Conservation (phyloP, 2,329 filamentous ascomycete genomes). For the Capronia epimyces region DNA sequence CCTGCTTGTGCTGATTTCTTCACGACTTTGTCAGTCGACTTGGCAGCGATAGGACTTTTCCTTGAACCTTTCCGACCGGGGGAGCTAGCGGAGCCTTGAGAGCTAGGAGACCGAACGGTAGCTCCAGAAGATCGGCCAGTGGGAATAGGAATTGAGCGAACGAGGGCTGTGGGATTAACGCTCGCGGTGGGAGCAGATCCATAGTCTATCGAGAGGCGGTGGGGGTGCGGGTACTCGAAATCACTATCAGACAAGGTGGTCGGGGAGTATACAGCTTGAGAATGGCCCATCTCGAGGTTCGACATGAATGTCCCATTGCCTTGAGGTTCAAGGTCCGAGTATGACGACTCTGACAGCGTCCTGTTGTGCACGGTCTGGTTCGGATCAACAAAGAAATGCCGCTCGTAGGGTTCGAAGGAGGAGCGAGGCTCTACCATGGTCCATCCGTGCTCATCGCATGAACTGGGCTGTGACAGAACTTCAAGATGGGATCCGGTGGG, state of each 20-base stretch:
- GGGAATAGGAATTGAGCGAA: constrained; percentile 58
- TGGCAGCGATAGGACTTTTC: constrained; percentile 71
- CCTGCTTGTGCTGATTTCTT: constrained; percentile 66
- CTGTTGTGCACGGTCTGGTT: constrained; percentile 83
- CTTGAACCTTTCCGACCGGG: constrained; percentile 61
- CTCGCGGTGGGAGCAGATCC: constrained; percentile 40
- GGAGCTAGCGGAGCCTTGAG: constrained; percentile 55
- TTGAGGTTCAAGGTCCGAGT: constrained; percentile 61
- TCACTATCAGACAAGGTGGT: constrained; percentile 70
- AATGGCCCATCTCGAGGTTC: constrained; percentile 78
- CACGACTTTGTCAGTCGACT: constrained; percentile 77
- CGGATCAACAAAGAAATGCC: constrained; percentile 78
- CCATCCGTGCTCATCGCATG: constrained; percentile 84
- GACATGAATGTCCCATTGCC: constrained; percentile 60
- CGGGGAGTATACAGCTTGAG: constrained; percentile 73
- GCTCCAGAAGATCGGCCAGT: constrained; percentile 47
- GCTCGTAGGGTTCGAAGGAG: constrained; percentile 62
- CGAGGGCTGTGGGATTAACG: constrained; percentile 63
- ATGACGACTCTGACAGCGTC: constrained; percentile 78
- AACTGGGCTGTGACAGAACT: constrained; percentile 72
- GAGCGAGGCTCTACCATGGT: constrained; percentile 70
- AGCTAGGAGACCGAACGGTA: constrained; percentile 58
- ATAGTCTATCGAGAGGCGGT: constrained; percentile 39
- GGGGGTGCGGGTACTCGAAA: constrained; percentile 43
- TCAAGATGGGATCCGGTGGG: constrained; percentile 78